Base-by-base conservation (phyloP, 179 eudicot genomes). In the Dionaea muscipula region DNA sequence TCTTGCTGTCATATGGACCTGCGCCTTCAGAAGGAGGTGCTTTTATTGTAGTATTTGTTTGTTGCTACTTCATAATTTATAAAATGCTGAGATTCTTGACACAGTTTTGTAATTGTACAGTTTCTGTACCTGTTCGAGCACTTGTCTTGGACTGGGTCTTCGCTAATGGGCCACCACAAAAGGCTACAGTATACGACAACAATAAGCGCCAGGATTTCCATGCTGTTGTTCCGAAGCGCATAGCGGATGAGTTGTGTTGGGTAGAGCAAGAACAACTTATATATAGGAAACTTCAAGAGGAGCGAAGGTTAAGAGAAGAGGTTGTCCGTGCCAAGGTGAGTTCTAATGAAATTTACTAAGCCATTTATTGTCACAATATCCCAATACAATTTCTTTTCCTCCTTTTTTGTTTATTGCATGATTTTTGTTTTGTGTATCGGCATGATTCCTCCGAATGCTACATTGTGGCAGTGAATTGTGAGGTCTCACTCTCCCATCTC, bases 81-180 rank as follows among this genome's bases (percentile, higher is more conserved):
- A 4, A 11, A 4, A 31, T 6, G 10, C 15, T 21, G 15, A 47
- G 51, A 12, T 20, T 24, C 26, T 21, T 47, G 14, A 20, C 51
- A 47, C 25, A 47, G 14, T 41, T 53, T 26, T 4, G 28, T 46
- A 31, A 22, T 67, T 77, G 33, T 68, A 55, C 64, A 93, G 99
- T 93, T 71, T 64, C 62, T 68, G 76, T 93, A 56, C 99, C 99
- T 60, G 79, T 79, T 65, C 70, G 66, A 61, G 96, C 99, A 41
- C 48, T 73, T 61, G 75, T 79, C 39, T 73, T 93, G 90, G 94
- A 88, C 75, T 93, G 99, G 96, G 99, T 93, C 66, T 76, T 93
- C 59, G 90, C 99, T 63, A 77, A 93, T 70, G 96, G 99, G 55
- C 90, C 93, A 54, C 99, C 99, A 38, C 75, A 85, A 74, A 70